phyloP scores from a whole-genome alignment of 2,329 filamentous ascomycete species.

The Fusarium humuli region DNA sequence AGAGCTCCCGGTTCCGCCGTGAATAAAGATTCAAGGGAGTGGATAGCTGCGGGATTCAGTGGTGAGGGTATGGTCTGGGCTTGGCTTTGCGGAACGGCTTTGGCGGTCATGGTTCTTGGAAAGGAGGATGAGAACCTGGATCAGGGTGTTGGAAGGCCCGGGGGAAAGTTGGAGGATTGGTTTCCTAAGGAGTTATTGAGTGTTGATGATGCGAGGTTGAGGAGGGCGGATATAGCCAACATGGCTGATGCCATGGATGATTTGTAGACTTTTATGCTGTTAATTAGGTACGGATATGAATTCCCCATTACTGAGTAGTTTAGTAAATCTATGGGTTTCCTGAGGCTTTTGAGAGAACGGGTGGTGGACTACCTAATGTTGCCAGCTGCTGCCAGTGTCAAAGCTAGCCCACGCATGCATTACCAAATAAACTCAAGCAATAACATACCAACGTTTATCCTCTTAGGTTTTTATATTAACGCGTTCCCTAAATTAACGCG shows the following conservation, averaged over 20 bases:
- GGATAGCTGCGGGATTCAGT: constrained; percentile 63
- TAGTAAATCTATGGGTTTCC: accelerated
- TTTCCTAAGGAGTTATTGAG: constrained; percentile 53
- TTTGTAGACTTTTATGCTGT: neutral
- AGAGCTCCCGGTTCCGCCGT: constrained; percentile 51
- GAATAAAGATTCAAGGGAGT: constrained; percentile 54
- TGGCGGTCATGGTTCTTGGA: constrained; percentile 60
- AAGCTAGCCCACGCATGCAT: neutral
- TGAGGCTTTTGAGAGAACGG: too few species aligned
- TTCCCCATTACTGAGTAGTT: too few species aligned
- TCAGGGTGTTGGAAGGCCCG: constrained; percentile 51
- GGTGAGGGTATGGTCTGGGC: constrained; percentile 67
- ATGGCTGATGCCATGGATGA: constrained; percentile 40
- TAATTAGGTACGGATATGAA: neutral
- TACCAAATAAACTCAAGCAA: neutral
- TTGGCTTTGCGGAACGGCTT: constrained; percentile 62
- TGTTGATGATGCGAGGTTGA: constrained; percentile 51
- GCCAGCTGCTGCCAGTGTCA: constrained; percentile 31
- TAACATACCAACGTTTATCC: neutral
- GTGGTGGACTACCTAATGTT: neutral
- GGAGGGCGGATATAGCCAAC: constrained; percentile 53
- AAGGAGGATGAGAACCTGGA: constrained; percentile 49
- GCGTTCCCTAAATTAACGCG: neutral
- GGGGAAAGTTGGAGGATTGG: constrained; percentile 54
- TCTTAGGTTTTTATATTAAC: accelerated